phyloP scores from a whole-genome alignment of 257 asterid species.

The Scutellaria galericulata region DNA sequence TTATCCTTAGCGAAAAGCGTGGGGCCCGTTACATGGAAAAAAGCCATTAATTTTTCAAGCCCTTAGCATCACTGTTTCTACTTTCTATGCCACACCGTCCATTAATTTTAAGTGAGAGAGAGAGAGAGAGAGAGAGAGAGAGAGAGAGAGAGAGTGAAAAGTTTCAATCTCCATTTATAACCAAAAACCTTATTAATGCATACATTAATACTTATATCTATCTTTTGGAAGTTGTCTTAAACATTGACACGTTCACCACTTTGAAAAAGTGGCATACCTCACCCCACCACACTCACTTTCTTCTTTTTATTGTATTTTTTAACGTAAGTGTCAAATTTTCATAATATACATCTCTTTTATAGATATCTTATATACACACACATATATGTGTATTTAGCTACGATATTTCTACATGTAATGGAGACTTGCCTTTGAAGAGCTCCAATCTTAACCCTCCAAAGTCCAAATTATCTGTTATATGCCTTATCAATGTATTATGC shows the following conservation, averaged over 20 bases:
- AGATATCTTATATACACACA: no score
- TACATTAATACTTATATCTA: no score
- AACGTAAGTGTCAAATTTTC: no score
- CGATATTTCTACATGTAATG: no score
- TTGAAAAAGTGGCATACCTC: conserved; percentile 17
- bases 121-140: no score
- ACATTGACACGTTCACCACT: conserved; percentile 30
- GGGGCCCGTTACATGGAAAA: neutral
- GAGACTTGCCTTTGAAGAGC: no score
- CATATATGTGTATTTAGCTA: no score
- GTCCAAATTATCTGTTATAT: no score
- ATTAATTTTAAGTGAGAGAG: neutral
- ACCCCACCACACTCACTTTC: conserved; percentile 16
- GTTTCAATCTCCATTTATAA: conserved; percentile 17
- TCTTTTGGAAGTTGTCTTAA: neutral
- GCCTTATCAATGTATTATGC: no score
- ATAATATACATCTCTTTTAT: no score
- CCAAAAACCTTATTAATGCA: neutral
- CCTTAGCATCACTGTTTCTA: neutral
- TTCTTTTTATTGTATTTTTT: neutral
- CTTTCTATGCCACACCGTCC: conserved; percentile 17
- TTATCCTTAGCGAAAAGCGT: neutral
- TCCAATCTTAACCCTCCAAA: no score
- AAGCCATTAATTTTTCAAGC: no score
- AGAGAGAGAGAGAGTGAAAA: neutral